Base-by-base conservation (phyloP, 2,329 filamentous ascomycete species). In the Fusarium sacchari region DNA sequence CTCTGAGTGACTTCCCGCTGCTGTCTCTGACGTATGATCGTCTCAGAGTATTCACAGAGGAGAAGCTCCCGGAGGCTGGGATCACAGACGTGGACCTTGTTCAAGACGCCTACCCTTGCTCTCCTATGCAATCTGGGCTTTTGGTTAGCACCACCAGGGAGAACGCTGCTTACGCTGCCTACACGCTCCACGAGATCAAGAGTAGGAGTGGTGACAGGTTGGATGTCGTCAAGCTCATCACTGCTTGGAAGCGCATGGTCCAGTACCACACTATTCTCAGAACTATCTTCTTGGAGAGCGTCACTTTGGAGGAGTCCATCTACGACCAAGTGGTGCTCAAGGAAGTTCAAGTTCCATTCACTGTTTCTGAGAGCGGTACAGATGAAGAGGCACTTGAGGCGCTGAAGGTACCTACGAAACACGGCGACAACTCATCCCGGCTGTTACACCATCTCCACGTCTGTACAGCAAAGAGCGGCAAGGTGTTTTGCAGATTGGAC, bases 281-380 rank as follows among this genome's bases (percentile, higher is more conserved):
- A 57, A 87, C 86, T 0, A 79, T 87, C 26, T 88, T 88, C 61
- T 81, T 83, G 42, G 84, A 86, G 60, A 87, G 86, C 30, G 80
- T 85, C 18, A 82, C 84, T 18, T 80, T 82, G 64, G 61, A 76
- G 8, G 80, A 84, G 13, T 84, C 85, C 1, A 79, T 87, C 3
- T 87, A 83, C 49, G 85, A 88, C 57, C 85, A 85, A 71, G 80
- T 88, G 8, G 79, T 88, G 4, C 77, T 88, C 13, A 78, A 61
- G n/a, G 39, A 67, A 32, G 63, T 72, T 12, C 8, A 76, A 28
- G 42, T 39, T 6, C 62, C 71, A 3, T 30, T 67, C 26, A 49
- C 58, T 20, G 44, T 62, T 5, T 72, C 52, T 6, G 60, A 77
- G 37, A 63, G 20, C 6, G 67, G 40, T 4, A 64, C 67, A 20